Conservation (phyloP, 208 protist species). For the Trichomonas tenax region DNA sequence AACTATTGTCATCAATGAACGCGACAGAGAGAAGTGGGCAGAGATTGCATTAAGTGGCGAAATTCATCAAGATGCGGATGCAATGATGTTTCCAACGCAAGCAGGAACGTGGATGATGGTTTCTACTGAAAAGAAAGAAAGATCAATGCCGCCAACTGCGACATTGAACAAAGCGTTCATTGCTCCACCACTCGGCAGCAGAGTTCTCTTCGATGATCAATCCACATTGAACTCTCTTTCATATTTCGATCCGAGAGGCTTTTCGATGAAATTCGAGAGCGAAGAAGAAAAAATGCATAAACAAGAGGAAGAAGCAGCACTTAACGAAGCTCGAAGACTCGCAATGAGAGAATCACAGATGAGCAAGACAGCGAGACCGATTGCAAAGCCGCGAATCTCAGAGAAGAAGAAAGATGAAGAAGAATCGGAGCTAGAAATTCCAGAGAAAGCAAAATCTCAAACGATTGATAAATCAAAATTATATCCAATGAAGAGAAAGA, state of each 20-base stretch:
- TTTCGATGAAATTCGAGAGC: not conserved
- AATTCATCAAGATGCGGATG: not conserved
- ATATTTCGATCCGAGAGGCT: not conserved
- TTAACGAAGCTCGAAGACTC: not conserved
- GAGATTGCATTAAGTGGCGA: not conserved
- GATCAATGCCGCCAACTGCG: not conserved
- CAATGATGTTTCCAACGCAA: not conserved
- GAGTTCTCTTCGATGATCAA: not conserved
- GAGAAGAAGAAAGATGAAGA: not conserved
- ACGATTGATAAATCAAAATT: not conserved
- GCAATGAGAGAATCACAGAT: not conserved
- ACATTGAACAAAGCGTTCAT: not conserved
- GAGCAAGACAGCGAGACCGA: not conserved
- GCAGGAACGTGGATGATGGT: not conserved
- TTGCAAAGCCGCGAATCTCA: not conserved
- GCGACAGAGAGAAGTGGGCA: not conserved
- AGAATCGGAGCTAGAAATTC: not conserved
- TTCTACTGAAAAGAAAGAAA: not conserved
- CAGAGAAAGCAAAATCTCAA: not conserved
- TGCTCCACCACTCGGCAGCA: not conserved
- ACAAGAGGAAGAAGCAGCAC: not conserved
- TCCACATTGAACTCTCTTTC: not conserved
- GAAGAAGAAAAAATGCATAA: not conserved
- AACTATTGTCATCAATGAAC: not conserved
- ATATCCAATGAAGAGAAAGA: not conserved